Evolutionary conservation across 352 stramenopile genomes (phyloP), one percentile per base, ranked within the genome.

Genomic region (Globisporangium cylindrosporum): DNA sequence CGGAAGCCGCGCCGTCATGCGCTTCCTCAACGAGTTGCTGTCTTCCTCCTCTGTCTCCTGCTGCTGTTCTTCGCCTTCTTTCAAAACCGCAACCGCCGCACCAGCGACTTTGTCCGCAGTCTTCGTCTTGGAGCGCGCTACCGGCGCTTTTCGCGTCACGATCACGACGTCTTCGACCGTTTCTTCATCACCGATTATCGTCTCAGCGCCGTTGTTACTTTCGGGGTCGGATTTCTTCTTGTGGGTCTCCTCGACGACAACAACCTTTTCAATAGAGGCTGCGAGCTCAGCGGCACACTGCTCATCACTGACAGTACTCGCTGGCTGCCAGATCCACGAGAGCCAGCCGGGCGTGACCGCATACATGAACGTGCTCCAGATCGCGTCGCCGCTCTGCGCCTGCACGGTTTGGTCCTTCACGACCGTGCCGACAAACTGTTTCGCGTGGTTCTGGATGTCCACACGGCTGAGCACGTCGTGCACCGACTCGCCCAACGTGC

Each of bases 331-430:
- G 36, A 93, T 87, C 88, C 88, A 93, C 56, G 79, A 85, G 12
- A 95, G 68, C 84, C 84, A 95, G 29, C 57, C 63, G 0, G 88
- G 88, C 24, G 85, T 93, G 20, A 95, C 67, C 1, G 86, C 88
- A 69, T 95, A 95, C 73, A 89, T 85, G 59, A 95, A 74, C 1
- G 85, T 93, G 49, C 84, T 79, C 87, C 86, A 93, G 49, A 93
- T 89, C 14, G 88, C 85, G 29, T 95, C 82, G 46, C 85, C 84
- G 48, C 87, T 82, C 67, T 93, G 85, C 12, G 81, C 83, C 60
- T 93, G 86, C 32, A 95, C 85, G 0, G 86, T 95, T 56, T 92
- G 83, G 69, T 95, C 87, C 25, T 76, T 77, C n/a, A 95, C 81
- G n/a, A 95, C 84, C 3, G 73, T 75, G 46, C 84, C 81, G 9